Conservation (phyloP, 164 flowering plant genomes). For the Aristolochia contorta region DNA sequence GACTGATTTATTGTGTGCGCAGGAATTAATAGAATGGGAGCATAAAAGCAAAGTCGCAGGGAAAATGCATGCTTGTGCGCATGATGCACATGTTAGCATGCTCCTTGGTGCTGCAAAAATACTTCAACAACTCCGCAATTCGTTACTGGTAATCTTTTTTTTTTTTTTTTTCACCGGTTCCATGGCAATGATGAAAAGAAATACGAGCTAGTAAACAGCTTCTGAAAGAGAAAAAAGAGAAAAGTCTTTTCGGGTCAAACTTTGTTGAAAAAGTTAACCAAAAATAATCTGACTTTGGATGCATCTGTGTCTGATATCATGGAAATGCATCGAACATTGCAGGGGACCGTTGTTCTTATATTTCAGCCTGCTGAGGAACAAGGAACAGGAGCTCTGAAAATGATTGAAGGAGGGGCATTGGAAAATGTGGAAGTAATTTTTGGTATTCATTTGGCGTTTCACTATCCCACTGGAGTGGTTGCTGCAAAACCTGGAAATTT, state of each 20-base stretch:
- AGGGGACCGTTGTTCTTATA: constrained; percentile 65
- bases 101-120: constrained; percentile 63
- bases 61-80: constrained; percentile 88
- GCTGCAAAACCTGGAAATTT: constrained; percentile 43
- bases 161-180: too few relatives aligned
- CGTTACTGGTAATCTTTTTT: constrained; percentile 9
- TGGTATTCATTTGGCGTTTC: constrained; percentile 31
- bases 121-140: constrained; percentile 18
- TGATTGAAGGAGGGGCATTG: constrained; percentile 58
- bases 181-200: too few relatives aligned
- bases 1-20: constrained; percentile 4
- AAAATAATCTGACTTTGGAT: too few relatives aligned
- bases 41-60: constrained; percentile 64
- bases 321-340: neutral
- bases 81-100: constrained; percentile 69
- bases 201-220: too few relatives aligned
- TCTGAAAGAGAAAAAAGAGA: too few relatives aligned
- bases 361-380: constrained; percentile 79
- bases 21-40: constrained; percentile 44
- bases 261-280: too few relatives aligned
- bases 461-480: constrained; percentile 29
- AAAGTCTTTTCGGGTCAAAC: too few relatives aligned
- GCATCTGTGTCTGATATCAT: too few relatives aligned
- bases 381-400: constrained; percentile 45
- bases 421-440: constrained; percentile 56